Percentiles rank a stretch among this genome's conserved stretches.
These are phyloP conservation scores for Daldinia vernicosa DNA, from an alignment of 495 filamentous ascomycete genomes.

Conservation along the genomic window DNA sequence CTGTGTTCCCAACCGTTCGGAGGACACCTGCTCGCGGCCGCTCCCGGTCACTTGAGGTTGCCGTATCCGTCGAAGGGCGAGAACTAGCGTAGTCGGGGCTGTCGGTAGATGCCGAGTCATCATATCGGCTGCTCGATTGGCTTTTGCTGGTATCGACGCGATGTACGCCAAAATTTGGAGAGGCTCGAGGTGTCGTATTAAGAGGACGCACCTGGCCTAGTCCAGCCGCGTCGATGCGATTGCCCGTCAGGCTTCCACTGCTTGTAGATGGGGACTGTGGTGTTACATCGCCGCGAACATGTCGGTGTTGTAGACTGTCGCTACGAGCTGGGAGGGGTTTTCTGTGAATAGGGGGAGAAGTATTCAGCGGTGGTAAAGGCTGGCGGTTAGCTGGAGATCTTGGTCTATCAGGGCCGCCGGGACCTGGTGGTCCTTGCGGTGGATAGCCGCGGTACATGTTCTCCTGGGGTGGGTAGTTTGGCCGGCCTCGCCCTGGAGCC, in stretches of 20 bases:
- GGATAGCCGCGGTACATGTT: slow-evolving; percentile 42
- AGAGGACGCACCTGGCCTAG: slow-evolving; percentile 59
- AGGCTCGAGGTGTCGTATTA: slow-evolving; percentile 23
- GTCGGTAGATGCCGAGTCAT: slow-evolving; percentile 59
- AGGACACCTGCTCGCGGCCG: slow-evolving; percentile 82
- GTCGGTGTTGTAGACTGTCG: slow-evolving; percentile 50
- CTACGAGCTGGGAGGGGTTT: slow-evolving; percentile 70
- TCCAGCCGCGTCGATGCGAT: slow-evolving; percentile 71
- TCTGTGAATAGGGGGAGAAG: slow-evolving; percentile 51
- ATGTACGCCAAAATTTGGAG: slow-evolving; percentile 31
- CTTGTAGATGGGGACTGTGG: slow-evolving; percentile 54
- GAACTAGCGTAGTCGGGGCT: slow-evolving; percentile 76
- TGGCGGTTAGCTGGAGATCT: slow-evolving; percentile 41
- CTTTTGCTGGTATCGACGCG: slow-evolving; percentile 52
- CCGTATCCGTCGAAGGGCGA: slow-evolving; percentile 69
- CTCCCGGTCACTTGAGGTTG: slow-evolving; percentile 62
- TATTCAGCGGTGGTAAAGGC: slow-evolving; percentile 45
- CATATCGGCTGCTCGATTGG: slow-evolving; percentile 53
- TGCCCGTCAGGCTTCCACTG: slow-evolving; percentile 69
- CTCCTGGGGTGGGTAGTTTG: slow-evolving; percentile 38
- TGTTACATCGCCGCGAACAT: slow-evolving; percentile 39
- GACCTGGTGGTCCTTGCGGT: slow-evolving; percentile 31
- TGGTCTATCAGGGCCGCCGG: slow-evolving; percentile 29
- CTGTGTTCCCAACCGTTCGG: slow-evolving; percentile 77
- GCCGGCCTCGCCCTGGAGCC: slow-evolving; percentile 37